Base-by-base conservation (phyloP, 1,284 basidiomycete species). In the Pseudozyma tsukubaensis region DNA sequence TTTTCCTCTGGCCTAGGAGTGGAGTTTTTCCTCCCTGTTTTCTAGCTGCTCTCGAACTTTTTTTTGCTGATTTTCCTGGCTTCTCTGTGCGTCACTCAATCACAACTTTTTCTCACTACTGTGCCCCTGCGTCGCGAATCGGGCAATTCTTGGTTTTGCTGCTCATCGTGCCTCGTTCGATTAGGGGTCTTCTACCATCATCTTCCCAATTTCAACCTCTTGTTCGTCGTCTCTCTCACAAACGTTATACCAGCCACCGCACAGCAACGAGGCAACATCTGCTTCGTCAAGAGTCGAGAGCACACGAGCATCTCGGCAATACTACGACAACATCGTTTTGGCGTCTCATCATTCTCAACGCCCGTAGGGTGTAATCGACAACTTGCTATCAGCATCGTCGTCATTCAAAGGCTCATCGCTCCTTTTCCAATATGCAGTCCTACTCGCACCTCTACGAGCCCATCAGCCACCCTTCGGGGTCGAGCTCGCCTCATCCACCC, bases 401-500 rank as follows among this genome's bases (percentile, higher is more conserved):
- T 18, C 50, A 24, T 34, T 37, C 40, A 42, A 36, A 12, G 42
- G 42, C 18, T 39, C 37, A 43, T 18, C 42, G 19, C 44, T 19
- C 49, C n/a, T 1, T 14, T 24, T 11, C 0, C 50, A 44, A 19
- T 36, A 69, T 69, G 57, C 72, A 65, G 57, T 66, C 72, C 18
- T 75, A 71, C 39, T 63, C 72, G 42, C 72, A 75, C 51, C 63
- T 75, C 42, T 75, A 75, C 57, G 64, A 75, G 40, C 57, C 68
- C 9, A 59, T 61, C 29, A 35, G 13, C 36, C 72, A 71, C 32
- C 47, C 56, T 4, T 60, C 66, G 1, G 59, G 59, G 10, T 59
- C 67, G 16, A 58, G 44, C 39, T 74, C 67, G 8, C 68, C 72
- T 10, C 68, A 67, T 50, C 57, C 57, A 18, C 45, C 72, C 10